Percentiles rank a stretch among this genome's conserved stretches.
Evolutionary conservation across 148 eudicot genomes (phyloP).

Genomic region (Suaeda aralocaspica): DNA sequence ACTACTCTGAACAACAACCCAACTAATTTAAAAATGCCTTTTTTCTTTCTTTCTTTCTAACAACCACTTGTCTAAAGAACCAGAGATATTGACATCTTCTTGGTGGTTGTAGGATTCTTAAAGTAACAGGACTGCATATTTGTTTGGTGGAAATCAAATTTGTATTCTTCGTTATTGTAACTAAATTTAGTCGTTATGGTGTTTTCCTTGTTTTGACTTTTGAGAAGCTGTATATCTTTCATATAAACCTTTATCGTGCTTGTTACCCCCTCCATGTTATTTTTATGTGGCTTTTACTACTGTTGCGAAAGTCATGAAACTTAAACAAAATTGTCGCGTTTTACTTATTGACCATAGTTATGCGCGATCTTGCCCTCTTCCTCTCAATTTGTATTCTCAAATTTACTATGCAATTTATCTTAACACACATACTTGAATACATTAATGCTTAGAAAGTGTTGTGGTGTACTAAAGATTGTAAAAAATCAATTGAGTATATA

Average conservation of each 20-base stretch:
- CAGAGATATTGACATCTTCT: not conserved
- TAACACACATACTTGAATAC: too few species aligned
- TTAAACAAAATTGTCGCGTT: not conserved
- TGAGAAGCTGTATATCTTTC: not conserved
- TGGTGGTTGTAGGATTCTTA: not conserved
- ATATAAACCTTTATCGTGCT: not conserved
- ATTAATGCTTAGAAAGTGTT: not conserved
- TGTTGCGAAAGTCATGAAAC: not conserved
- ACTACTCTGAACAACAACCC: not conserved
- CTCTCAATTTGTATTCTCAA: too few species aligned
- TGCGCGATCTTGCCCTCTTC: not conserved
- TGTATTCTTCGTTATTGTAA: not conserved
- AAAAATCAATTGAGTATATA: too few species aligned
- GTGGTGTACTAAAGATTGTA: not conserved
- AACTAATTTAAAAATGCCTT: not conserved
- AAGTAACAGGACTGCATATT: not conserved
- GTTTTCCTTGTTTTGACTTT: not conserved
- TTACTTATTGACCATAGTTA: not conserved
- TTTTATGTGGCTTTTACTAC: too few species aligned
- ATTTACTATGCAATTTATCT: not conserved
- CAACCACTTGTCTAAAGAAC: too few species aligned
- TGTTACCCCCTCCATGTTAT: not conserved
- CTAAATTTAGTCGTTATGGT: not conserved
- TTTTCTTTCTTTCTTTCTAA: not conserved
- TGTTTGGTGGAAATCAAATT: slow-evolving; percentile 6